Evolutionary conservation across 2,329 filamentous ascomycete genomes (phyloP), one percentile per base, ranked within the genome.

Genomic region (Alternaria brassicicola): DNA sequence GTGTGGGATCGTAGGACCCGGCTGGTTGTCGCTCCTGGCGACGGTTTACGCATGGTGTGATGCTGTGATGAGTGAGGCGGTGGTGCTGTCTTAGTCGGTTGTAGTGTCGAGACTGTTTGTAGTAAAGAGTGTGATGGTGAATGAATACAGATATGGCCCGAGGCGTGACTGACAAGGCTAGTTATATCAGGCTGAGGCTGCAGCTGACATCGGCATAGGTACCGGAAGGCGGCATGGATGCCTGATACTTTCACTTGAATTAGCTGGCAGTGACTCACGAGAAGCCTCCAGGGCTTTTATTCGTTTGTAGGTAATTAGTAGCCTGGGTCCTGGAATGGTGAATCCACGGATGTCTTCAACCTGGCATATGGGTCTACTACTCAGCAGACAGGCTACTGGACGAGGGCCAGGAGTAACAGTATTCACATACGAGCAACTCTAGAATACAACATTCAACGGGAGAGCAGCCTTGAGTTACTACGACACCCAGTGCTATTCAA

Each of bases 1-100:
- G 61, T 61, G 9, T 62, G 60, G 3, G 67, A 67, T 25, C 67
- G 66, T 12, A 68, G 52, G 31, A 66, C 54, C 26, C 62, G 36
- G 13, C 15, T 43, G 15, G 38, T 26, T 41, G 0, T 10, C n/a
- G 19, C 21, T 8, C n/a, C 6, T 46, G 17, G 21, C 10, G n/a
- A 6, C n/a, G 25, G n/a, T 28, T 9, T 15, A 9, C 25, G 17
- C 52, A 54, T 55, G 28, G n/a, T 49, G 43, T 13, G 30, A 21
- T 38, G 33, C 19, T 35, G 33, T 28, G 31, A 23, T 35, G 8
- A 49, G 47, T 49, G n/a, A 19, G 31, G 19, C 19, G 13, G 21
- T 28, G 31, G 15, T 36, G 31, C 23, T 21, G 21, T 13, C 21
- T 38, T 7, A 25, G 23, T 38, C 28, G 33, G 31, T 25, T 6